Evolutionary conservation across 306 rosid genomes (phyloP).

Genomic region (Macrotyloma uniflorum): DNA sequence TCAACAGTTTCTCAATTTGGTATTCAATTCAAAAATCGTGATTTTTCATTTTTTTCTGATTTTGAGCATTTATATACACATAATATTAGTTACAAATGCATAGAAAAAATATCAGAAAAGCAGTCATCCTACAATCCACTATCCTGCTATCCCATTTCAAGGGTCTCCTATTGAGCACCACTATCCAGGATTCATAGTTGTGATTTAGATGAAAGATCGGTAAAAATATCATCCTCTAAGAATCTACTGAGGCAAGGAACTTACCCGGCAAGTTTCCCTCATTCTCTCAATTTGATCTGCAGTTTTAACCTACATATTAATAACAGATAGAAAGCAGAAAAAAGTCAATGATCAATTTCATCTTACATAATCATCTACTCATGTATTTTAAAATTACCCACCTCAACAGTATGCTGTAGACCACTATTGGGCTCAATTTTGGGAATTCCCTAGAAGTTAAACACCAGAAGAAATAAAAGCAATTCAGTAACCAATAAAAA

Average conservation of each 20-base stretch:
- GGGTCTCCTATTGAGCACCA: not conserved
- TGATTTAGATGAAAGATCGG: not conserved
- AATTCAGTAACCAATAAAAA: constrained; percentile 26
- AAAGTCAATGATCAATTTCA: not conserved
- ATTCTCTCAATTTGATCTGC: constrained; percentile 72
- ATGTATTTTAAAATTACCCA: constrained; percentile 34
- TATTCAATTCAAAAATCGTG: too few relatives aligned
- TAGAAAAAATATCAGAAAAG: not conserved
- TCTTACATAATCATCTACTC: not conserved
- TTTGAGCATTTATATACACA: not conserved
- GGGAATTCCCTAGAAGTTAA: constrained; percentile 70
- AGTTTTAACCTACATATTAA: constrained; percentile 71
- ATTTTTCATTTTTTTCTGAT: not conserved
- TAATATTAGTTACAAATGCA: too few relatives aligned
- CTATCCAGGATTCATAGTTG: not conserved
- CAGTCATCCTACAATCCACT: not conserved
- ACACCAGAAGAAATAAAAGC: constrained; percentile 24
- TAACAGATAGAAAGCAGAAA: constrained; percentile 11
- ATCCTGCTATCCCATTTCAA: too few relatives aligned
- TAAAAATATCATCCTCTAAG: not conserved
- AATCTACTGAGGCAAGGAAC: constrained; percentile 36
- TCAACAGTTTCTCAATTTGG: not conserved
- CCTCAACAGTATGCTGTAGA: constrained; percentile 86
- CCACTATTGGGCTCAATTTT: constrained; percentile 81
- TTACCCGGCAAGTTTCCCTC: constrained; percentile 83